Evolutionary conservation across 768 basidiomycete genomes (phyloP).

Genomic region (Mycena albidolilacea): DNA sequence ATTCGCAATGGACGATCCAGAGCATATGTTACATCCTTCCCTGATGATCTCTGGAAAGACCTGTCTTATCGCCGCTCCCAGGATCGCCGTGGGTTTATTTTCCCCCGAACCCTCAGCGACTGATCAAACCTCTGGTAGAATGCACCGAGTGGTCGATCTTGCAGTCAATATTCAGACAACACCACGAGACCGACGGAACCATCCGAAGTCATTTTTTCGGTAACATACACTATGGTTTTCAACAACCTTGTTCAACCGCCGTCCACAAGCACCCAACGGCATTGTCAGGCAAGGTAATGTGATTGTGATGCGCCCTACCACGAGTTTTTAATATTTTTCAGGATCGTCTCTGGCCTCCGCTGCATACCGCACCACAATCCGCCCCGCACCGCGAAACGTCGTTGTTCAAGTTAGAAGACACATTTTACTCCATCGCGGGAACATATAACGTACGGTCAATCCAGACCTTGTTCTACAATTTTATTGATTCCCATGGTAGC

Average conservation of each 20-base stretch:
- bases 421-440: background rate
- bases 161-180: background rate
- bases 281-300: background rate
- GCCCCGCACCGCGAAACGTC: background rate
- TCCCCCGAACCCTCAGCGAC: background rate
- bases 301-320: background rate
- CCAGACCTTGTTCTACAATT: background rate
- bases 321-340: background rate
- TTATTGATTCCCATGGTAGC: background rate
- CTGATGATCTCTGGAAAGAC: slow-evolving; percentile 11
- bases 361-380: background rate
- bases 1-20: slow-evolving; percentile 10
- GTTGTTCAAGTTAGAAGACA: background rate
- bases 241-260: background rate
- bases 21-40: slow-evolving; percentile 6
- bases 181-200: background rate
- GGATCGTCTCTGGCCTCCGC: background rate
- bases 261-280: too few species aligned
- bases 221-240: slow-evolving; percentile 7
- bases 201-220: background rate
- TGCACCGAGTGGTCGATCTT: slow-evolving; percentile 8
- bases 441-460: background rate
- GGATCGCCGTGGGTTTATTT: slow-evolving; percentile 13
- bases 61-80: background rate
- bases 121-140: slow-evolving; percentile 3